Percentiles rank a stretch among this genome's conserved stretches.
phyloP scores from a whole-genome alignment of 257 asterid genomes.

The Eucommia ulmoides region DNA sequence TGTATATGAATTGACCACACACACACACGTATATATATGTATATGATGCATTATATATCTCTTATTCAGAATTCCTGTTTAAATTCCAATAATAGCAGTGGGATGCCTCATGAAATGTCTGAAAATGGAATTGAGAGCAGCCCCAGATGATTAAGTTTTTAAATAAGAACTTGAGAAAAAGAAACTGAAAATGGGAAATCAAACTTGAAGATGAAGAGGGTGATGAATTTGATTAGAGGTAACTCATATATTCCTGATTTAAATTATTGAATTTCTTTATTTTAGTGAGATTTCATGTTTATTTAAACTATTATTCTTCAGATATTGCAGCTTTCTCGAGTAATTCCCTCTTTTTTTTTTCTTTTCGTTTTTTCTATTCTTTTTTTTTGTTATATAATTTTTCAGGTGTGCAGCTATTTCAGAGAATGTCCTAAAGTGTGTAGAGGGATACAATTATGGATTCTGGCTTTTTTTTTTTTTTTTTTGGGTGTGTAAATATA shows the following conservation, averaged over 20 bases:
- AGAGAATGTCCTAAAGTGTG: too few relatives aligned
- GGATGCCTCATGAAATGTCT: slow-evolving; percentile 24
- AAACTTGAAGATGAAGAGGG: slow-evolving; percentile 20
- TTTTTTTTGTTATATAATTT: too few relatives aligned
- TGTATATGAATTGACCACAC: not conserved
- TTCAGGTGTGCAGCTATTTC: too few relatives aligned
- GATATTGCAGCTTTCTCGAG: too few relatives aligned
- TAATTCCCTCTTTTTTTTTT: too few relatives aligned
- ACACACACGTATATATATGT: not conserved
- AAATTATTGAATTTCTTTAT: not conserved
- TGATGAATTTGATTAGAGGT: slow-evolving; percentile 45
- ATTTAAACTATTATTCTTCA: too few relatives aligned
- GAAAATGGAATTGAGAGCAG: slow-evolving; percentile 20
- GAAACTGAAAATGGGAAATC: slow-evolving; percentile 33
- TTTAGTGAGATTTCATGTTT: too few relatives aligned
- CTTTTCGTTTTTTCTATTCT: too few relatives aligned
- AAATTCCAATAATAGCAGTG: slow-evolving; percentile 19
- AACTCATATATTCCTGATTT: slow-evolving; percentile 3
- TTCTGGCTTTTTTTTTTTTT: too few relatives aligned
- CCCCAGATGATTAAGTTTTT: slow-evolving; percentile 35
- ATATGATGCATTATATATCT: slow-evolving; percentile 8
- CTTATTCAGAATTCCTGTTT: slow-evolving; percentile 22
- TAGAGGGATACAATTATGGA: too few relatives aligned
- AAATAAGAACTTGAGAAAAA: slow-evolving; percentile 47
- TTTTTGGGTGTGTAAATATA: too few relatives aligned